Evolutionary conservation across 2,329 filamentous ascomycete genomes (phyloP).

Genomic region (Pseudohalonectria lignicola): DNA sequence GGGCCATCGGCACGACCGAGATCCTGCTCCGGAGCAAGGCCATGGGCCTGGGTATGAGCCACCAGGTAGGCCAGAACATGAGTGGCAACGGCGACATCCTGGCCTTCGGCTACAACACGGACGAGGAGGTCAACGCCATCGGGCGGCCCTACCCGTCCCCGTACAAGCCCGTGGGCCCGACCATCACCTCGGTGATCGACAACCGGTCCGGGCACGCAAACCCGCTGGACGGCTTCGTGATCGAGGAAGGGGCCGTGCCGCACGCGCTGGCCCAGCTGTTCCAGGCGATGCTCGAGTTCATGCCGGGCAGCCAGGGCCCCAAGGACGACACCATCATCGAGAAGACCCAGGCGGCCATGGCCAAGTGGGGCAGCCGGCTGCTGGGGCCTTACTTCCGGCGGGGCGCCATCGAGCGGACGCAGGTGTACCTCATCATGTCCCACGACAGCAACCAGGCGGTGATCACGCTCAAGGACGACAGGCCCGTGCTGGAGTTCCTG

Average conservation of each 20-base stretch:
- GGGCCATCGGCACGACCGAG: conserved; percentile 53
- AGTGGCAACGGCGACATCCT: conserved; percentile 58
- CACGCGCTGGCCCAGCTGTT: conserved; percentile 43
- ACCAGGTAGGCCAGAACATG: conserved; percentile 46
- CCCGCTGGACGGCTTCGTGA: conserved; percentile 49
- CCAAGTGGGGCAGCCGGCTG: conserved; percentile 39
- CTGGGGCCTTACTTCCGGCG: conserved; percentile 45
- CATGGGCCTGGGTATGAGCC: conserved; percentile 46
- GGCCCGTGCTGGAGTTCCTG: conserved; percentile 46
- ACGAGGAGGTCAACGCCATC: conserved; percentile 44
- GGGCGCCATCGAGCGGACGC: conserved; percentile 47
- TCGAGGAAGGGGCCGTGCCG: conserved; percentile 50
- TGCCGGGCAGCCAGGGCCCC: conserved; percentile 33
- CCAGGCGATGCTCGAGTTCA: conserved; percentile 42
- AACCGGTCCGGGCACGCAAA: conserved; percentile 39
- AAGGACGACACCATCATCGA: conserved; percentile 25
- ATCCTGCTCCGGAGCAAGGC: conserved; percentile 50
- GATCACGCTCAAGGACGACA: conserved; percentile 47
- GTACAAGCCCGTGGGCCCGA: conserved; percentile 46
- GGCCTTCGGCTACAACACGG: conserved; percentile 52
- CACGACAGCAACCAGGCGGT: conserved; percentile 55
- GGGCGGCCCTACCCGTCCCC: conserved; percentile 36
- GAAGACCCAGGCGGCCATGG: conserved; percentile 32
- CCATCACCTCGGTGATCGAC: conserved; percentile 53
- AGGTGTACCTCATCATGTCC: conserved; percentile 56